Evolutionary conservation across 2,329 filamentous ascomycete genomes (phyloP).

Genomic region (Arthrobotrys megalospora): DNA sequence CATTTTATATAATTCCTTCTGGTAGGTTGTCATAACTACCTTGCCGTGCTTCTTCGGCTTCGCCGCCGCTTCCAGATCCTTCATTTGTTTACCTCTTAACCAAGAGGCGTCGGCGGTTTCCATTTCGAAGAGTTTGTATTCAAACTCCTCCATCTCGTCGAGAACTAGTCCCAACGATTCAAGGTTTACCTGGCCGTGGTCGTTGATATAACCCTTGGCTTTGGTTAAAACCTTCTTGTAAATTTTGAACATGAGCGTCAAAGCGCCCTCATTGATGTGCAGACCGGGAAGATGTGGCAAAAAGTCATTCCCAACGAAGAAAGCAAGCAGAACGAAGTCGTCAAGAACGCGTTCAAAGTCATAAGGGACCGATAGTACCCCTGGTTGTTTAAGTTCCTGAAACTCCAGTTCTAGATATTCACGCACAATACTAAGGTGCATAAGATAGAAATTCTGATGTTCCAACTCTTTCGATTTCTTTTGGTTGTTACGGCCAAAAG

Average conservation of each 20-base stretch:
- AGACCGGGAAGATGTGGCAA: constrained; percentile 94
- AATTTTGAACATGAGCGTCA: constrained; percentile 96
- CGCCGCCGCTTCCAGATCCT: constrained; percentile 77
- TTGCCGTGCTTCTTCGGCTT: constrained; percentile 75
- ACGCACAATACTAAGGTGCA: constrained; percentile 96
- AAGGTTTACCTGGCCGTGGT: constrained; percentile 92
- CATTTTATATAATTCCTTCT: constrained; percentile 84
- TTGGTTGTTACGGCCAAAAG: constrained; percentile 89
- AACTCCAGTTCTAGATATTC: constrained; percentile 98
- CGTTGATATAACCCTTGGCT: constrained; percentile 95
- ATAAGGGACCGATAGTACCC: constrained; percentile 81
- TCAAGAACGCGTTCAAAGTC: constrained; percentile 98
- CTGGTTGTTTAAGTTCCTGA: constrained; percentile 85
- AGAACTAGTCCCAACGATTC: constrained; percentile 82
- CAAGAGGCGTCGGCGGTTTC: constrained; percentile 91
- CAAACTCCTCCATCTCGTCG: constrained; percentile 87
- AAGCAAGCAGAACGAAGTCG: constrained; percentile 99
- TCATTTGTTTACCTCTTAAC: constrained; percentile 88
- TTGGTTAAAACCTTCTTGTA: constrained; percentile 92
- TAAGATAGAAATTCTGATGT: constrained; percentile 97
- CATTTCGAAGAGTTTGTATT: constrained; percentile 91
- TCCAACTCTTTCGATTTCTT: constrained; percentile 95
- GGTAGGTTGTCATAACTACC: constrained; percentile 81
- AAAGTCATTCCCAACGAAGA: constrained; percentile 99
- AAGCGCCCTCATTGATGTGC: constrained; percentile 97